Conservation (phyloP, 2,329 filamentous ascomycete genomes). For the Sporothrix pseudoabietina region DNA sequence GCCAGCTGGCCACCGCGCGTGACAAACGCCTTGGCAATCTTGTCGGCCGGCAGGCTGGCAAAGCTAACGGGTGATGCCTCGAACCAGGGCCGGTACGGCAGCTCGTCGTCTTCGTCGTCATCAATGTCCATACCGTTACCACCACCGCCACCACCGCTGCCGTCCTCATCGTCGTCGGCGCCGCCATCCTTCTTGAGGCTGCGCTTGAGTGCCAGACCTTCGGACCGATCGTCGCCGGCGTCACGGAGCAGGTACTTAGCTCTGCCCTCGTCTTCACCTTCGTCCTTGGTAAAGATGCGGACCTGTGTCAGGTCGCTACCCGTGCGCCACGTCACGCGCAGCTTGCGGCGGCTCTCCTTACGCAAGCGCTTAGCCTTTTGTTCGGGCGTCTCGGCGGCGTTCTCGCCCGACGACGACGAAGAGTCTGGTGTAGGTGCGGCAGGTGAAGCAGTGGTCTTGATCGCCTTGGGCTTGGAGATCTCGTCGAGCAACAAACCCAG, state of each 20-base stretch:
- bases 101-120: slow-evolving; percentile 54
- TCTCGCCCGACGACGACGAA: slow-evolving; percentile 48
- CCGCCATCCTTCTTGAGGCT: slow-evolving; percentile 48
- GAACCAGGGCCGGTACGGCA: slow-evolving; percentile 56
- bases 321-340: slow-evolving; percentile 71
- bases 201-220: slow-evolving; percentile 68
- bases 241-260: slow-evolving; percentile 70
- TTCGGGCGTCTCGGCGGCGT: slow-evolving; percentile 62
- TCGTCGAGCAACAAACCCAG: slow-evolving; percentile 59
- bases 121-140: slow-evolving; percentile 21
- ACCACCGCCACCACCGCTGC: not conserved
- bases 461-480: slow-evolving; percentile 52
- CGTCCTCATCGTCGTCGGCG: slow-evolving; percentile 61
- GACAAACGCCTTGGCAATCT: slow-evolving; percentile 52
- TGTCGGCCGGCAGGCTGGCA: slow-evolving; percentile 48
- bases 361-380: slow-evolving; percentile 68
- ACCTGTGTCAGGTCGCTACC: slow-evolving; percentile 68
- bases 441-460: slow-evolving; percentile 47
- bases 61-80: slow-evolving; percentile 54
- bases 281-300: slow-evolving; percentile 71
- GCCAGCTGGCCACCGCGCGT: slow-evolving; percentile 57
- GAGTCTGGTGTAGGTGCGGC: slow-evolving; percentile 43
- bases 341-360: slow-evolving; percentile 69
- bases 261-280: slow-evolving; percentile 70
- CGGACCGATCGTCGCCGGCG: slow-evolving; percentile 70